These are phyloP conservation scores for Pythium guiyangense DNA, from an alignment of 352 stramenopile genomes.

Conservation along the genomic window DNA sequence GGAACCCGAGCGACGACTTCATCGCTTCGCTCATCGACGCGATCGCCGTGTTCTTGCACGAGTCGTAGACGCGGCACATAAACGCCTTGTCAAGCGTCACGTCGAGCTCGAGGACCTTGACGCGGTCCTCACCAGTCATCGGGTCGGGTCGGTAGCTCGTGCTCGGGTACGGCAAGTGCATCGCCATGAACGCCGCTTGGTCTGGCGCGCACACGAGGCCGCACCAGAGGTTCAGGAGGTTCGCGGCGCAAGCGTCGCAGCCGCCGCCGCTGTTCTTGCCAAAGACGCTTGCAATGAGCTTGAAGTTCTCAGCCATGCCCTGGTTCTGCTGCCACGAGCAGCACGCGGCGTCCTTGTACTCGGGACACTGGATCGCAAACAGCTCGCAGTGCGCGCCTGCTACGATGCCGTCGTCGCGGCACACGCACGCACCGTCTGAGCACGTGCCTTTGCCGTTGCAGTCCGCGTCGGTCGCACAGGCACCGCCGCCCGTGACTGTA, in stretches of 20 bases:
- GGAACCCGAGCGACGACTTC: slow-evolving; percentile 82
- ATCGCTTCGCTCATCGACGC: slow-evolving; percentile 64
- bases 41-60: slow-evolving; percentile 83
- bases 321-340: slow-evolving; percentile 91
- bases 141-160: slow-evolving; percentile 65
- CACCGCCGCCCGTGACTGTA: slow-evolving; percentile 61
- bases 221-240: slow-evolving; percentile 87
- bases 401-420: slow-evolving; percentile 57
- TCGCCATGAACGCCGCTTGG: slow-evolving; percentile 71
- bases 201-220: slow-evolving; percentile 75
- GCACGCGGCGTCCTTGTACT: slow-evolving; percentile 70
- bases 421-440: slow-evolving; percentile 37
- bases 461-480: slow-evolving; percentile 43
- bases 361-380: slow-evolving; percentile 81
- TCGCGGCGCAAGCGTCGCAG: slow-evolving; percentile 78
- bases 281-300: slow-evolving; percentile 67
- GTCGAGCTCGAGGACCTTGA: slow-evolving; percentile 79
- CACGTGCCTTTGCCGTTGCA: slow-evolving; percentile 59
- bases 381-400: slow-evolving; percentile 69
- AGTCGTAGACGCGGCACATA: slow-evolving; percentile 79
- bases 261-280: slow-evolving; percentile 58
- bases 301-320: slow-evolving; percentile 83
- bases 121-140: slow-evolving; percentile 66
- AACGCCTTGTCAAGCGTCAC: slow-evolving; percentile 67
- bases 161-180: slow-evolving; percentile 62